Evolutionary conservation across 345 rosid species (phyloP).

Genomic region (Acer yangbiense): DNA sequence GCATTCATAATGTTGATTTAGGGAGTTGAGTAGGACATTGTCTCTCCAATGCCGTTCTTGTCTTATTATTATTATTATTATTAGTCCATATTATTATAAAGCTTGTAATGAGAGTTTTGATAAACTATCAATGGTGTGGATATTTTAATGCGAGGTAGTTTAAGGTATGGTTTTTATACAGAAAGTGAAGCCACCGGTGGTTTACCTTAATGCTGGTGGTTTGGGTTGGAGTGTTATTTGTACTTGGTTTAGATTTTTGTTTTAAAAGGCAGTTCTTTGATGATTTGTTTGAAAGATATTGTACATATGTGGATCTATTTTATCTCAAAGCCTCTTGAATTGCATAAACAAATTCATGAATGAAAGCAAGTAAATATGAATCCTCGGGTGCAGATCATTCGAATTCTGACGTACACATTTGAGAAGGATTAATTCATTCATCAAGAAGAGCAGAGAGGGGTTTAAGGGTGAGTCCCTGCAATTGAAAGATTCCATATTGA

Average conservation of each 20-base stretch:
- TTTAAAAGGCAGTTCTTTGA: neutral
- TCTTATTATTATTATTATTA: neutral
- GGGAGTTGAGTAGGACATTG: constrained; percentile 6
- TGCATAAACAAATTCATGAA: neutral
- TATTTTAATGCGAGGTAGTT: constrained; percentile 6
- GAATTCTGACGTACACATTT: neutral
- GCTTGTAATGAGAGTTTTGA: constrained; percentile 28
- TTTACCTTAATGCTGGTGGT: neutral
- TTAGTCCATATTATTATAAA: neutral
- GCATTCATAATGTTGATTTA: constrained; percentile 14
- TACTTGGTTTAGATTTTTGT: neutral
- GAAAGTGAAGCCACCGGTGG: neutral
- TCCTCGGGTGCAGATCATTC: no score
- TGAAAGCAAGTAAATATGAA: no score
- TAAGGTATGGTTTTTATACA: constrained; percentile 9
- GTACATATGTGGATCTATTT: neutral
- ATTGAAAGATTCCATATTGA: neutral
- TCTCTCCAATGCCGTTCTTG: constrained; percentile 1
- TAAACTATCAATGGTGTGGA: neutral
- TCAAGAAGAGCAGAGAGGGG: neutral
- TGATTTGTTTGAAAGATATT: neutral
- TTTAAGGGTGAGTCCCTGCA: neutral
- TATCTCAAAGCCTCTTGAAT: neutral
- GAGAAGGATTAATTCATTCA: neutral
- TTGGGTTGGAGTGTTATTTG: constrained; percentile 9